phyloP scores from a whole-genome alignment of 805 yeast genomes.

The Candida hungchunana region DNA sequence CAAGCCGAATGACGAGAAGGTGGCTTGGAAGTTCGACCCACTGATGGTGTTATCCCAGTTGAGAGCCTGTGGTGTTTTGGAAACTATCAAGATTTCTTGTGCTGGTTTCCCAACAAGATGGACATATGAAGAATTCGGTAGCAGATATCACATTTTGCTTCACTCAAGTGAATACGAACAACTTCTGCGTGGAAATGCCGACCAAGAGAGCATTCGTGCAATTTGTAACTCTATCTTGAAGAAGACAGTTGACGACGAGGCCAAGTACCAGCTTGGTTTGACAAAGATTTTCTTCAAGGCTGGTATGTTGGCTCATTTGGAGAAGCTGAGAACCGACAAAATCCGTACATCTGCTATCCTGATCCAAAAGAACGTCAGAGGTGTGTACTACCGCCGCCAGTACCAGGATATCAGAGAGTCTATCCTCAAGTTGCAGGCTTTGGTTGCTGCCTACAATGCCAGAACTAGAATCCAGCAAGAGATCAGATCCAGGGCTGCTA shows the following conservation, averaged over 20 bases:
- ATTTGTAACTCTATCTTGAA: slow-evolving; percentile 66
- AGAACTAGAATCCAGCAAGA: slow-evolving; percentile 54
- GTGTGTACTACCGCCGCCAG: slow-evolving; percentile 54
- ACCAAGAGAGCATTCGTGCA: slow-evolving; percentile 53
- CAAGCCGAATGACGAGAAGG: slow-evolving; percentile 91
- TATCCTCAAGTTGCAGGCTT: slow-evolving; percentile 52
- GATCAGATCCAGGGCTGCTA: slow-evolving; percentile 58
- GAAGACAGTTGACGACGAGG: slow-evolving; percentile 56
- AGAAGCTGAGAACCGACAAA: slow-evolving; percentile 77
- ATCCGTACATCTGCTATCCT: slow-evolving; percentile 72
- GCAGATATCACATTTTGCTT: slow-evolving; percentile 80
- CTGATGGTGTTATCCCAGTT: slow-evolving; percentile 92
- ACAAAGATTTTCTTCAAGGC: slow-evolving; percentile 94
- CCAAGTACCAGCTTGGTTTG: slow-evolving; percentile 84
- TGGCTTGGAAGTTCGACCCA: slow-evolving; percentile 94
- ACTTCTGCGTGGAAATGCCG: slow-evolving; percentile 48
- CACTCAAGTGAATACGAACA: slow-evolving; percentile 65
- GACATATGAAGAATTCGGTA: slow-evolving; percentile 90
- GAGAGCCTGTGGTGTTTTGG: slow-evolving; percentile 98
- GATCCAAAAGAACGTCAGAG: slow-evolving; percentile 81
- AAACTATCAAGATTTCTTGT: slow-evolving; percentile 92
- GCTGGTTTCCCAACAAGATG: slow-evolving; percentile 98
- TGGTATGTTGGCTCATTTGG: slow-evolving; percentile 91
- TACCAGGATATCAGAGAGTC: slow-evolving; percentile 54
- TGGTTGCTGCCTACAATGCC: slow-evolving; percentile 57